A percentile compares a stretch with the other conserved stretches of the same genome.
Evolutionary conservation across 1,284 basidiomycete genomes (phyloP).

Genomic region (Microbotryum scabiosae): DNA sequence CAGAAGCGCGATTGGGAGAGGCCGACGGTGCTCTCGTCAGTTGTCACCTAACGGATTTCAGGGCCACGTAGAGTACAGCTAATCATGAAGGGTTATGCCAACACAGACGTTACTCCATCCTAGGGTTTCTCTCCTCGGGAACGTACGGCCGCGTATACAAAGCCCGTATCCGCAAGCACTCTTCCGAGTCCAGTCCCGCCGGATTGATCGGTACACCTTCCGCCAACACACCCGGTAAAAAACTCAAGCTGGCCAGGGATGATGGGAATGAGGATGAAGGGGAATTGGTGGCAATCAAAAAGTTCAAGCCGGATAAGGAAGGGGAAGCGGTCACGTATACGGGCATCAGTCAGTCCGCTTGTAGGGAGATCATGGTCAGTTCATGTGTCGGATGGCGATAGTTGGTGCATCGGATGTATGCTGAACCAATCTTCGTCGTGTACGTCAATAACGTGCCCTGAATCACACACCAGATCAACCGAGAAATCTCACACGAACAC

Average conservation of each 20-base stretch:
- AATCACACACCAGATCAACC: slow-evolving; percentile 58
- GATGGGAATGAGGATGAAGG: slow-evolving; percentile 51
- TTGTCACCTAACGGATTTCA: too few relatives aligned
- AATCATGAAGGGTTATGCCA: too few relatives aligned
- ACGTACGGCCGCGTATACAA: slow-evolving; percentile 99
- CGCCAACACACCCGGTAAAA: slow-evolving; percentile 23
- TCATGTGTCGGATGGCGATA: not conserved
- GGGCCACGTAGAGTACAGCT: not conserved
- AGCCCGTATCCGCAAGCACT: slow-evolving; percentile 50
- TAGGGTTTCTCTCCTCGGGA: slow-evolving; percentile 95
- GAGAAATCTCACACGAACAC: slow-evolving; percentile 89
- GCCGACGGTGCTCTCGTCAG: slow-evolving; percentile 26
- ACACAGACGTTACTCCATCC: slow-evolving; percentile 58
- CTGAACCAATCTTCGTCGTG: not conserved
- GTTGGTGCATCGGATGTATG: too few relatives aligned
- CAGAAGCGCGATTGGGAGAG: slow-evolving; percentile 29
- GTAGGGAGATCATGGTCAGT: slow-evolving; percentile 86
- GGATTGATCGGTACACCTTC: slow-evolving; percentile 27
- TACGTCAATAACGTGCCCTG: not conserved
- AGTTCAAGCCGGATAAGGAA: slow-evolving; percentile 99
- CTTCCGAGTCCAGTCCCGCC: slow-evolving; percentile 21
- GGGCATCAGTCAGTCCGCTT: slow-evolving; percentile 94
- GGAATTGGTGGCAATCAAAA: slow-evolving; percentile 88
- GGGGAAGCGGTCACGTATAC: slow-evolving; percentile 84
- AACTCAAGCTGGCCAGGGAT: slow-evolving; percentile 44